Evolutionary conservation across 2,329 filamentous ascomycete species (phyloP).

Genomic region (Escovopsis sp.): DNA sequence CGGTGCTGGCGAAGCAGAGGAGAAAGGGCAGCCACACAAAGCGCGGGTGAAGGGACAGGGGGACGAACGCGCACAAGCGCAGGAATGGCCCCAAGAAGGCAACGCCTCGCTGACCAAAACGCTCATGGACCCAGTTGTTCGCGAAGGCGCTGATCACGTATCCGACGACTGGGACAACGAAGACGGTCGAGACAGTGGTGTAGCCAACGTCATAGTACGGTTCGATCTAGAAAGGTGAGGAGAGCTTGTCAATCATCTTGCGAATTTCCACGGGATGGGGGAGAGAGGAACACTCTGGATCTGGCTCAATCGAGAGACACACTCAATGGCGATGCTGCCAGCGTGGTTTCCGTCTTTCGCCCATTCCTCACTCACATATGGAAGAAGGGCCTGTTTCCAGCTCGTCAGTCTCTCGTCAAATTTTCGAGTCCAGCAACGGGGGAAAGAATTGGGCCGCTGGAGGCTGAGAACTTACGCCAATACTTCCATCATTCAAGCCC

Average conservation of each 20-base stretch:
- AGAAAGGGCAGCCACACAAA: constrained; percentile 52
- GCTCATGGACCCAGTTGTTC: constrained; percentile 35
- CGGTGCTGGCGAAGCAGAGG: constrained; percentile 53
- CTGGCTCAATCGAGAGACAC: no score
- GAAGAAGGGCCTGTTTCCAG: constrained; percentile 28
- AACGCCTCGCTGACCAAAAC: constrained; percentile 39
- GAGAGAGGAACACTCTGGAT: no score
- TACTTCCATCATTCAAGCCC: constrained; percentile 54
- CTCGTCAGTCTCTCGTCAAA: no score
- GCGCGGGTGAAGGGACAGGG: constrained; percentile 52
- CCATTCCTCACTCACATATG: constrained; percentile 22
- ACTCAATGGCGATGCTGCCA: no score
- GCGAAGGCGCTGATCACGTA: constrained; percentile 46
- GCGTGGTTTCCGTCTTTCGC: no score
- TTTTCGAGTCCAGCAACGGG: not conserved
- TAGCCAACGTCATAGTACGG: constrained; percentile 47
- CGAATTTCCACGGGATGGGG: no score
- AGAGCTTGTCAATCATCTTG: not conserved
- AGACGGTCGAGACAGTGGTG: constrained; percentile 48
- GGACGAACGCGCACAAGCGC: constrained; percentile 50
- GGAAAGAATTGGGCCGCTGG: not conserved
- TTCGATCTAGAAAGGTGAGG: constrained; percentile 12
- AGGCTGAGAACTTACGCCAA: constrained; percentile 34
- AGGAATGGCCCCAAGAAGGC: constrained; percentile 48
- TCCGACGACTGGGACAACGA: constrained; percentile 50